A percentile compares a stretch with the other conserved stretches of the same genome.
phyloP scores from a whole-genome alignment of 208 protist genomes.

The Zelonia costaricensis region DNA sequence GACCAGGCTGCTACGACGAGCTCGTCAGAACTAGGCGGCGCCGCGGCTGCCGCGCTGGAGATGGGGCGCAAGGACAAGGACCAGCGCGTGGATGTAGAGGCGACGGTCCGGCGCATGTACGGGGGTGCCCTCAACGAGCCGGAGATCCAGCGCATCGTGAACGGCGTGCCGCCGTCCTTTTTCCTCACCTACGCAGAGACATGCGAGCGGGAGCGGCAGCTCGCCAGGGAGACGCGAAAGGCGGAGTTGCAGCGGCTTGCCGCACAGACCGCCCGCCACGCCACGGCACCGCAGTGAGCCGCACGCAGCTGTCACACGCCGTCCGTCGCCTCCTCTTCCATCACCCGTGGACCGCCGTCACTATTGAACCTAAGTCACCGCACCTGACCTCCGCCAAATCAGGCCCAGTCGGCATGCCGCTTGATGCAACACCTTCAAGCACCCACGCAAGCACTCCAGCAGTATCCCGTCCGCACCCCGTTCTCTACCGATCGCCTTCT shows the following conservation, averaged over 20 bases:
- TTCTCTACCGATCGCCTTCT: too few relatives aligned
- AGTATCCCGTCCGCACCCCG: too few relatives aligned
- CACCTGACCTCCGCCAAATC: too few relatives aligned
- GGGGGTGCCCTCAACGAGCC: slow-evolving; percentile 64
- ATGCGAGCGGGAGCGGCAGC: slow-evolving; percentile 37
- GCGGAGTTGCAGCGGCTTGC: slow-evolving; percentile 46
- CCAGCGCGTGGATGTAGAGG: slow-evolving; percentile 61
- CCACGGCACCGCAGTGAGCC: slow-evolving; percentile 1
- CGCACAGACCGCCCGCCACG: slow-evolving; percentile 15
- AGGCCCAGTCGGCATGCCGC: too few relatives aligned
- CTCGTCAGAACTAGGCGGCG: too few relatives aligned
- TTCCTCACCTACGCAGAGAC: slow-evolving; percentile 83
- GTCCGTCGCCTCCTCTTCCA: too few relatives aligned
- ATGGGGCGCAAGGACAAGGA: slow-evolving; percentile 55
- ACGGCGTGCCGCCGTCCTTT: slow-evolving; percentile 56
- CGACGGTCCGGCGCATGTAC: slow-evolving; percentile 71
- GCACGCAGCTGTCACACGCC: too few relatives aligned
- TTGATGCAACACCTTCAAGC: too few relatives aligned
- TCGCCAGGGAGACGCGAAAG: slow-evolving; percentile 37
- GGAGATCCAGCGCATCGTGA: slow-evolving; percentile 79
- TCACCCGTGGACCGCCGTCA: too few relatives aligned
- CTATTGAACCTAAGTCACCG: too few relatives aligned
- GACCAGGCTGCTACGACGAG: neutral
- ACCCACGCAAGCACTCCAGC: too few relatives aligned
- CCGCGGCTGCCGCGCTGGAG: slow-evolving; percentile 6